Evolutionary conservation across 192 early-diverging fungal genomes (phyloP), one percentile per base, ranked within the genome.

Genomic region (Mortierella alpina): DNA sequence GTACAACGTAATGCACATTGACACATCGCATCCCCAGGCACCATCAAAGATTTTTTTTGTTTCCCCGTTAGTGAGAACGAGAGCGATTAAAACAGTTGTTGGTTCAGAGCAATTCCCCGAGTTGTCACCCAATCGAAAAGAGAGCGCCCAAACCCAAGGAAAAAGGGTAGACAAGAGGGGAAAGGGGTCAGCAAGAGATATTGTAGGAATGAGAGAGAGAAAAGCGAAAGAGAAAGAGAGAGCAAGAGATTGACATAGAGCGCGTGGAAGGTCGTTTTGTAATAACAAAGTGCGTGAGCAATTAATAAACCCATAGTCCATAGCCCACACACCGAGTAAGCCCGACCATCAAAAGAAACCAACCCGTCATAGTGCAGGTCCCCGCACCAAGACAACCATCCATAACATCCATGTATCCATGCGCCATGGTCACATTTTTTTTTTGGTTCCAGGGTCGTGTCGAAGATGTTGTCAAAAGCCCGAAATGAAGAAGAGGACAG

Each of bases 91-190:
- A 49, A 50, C n/a, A 59, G 56, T 52, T 66, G 63, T 66, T 67
- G 59, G 23, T 41, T 69, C 58, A 66, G 63, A 66, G 63, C 63
- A 66, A 61, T 66, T 73, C 56, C 54, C 53, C 44, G 9, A 59
- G n/a, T n/a, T n/a, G 62, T 55, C 15, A 57, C 56, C 70, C 60
- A 72, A 72, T 63, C 23, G 70, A 63, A 31, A 72, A 50, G 52
- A 63, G 60, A 72, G 70, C 59, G 46, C 46, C 22, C 52, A 15
- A 64, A 48, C 62, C 20, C 10, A 49, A 64, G 51, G 13, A 44
- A 55, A 40, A 41, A 44, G 46, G 42, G 42, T 2, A 13, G 49
- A 55, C 13, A 48, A 45, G 45, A 54, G 8, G 31, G 14, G 42
- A 63, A 60, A 63, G 70, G 23, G 23, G 13, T 49, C 49, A 9